Evolutionary conservation across 306 rosid species (phyloP), one percentile per base, ranked within the genome.

Genomic region (Dryas drummondii): DNA sequence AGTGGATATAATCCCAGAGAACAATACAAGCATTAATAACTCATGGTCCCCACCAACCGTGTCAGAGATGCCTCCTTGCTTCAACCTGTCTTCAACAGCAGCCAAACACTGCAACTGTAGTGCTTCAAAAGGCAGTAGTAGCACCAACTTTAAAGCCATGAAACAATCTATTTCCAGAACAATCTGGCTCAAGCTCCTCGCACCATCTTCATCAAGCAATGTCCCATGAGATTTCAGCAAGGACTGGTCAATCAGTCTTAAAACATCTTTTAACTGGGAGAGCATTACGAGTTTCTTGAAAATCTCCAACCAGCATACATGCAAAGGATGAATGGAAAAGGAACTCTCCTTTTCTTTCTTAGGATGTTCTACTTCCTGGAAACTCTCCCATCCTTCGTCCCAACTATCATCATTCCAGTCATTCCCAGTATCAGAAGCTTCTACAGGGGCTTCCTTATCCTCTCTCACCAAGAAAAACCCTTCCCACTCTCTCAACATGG

Each of bases 331-430:
- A 75, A 88, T 75, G 55, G 82, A 70, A 71, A 68, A n/a, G 50
- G 81, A 37, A 42, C 54, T 84, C 65, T 49, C 74, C 68, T 72
- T 86, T 74, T 86, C 89, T 73, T 86, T 82, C 80, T 81, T 88
- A 7, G 76, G 77, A 63, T 82, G 84, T 70, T 87, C 92, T 47
- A 74, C 69, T 69, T 89, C 97, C 85, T 90, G 97, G 63, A 94
- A 93, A 80, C 88, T 94, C 82, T 94, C 99, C 99, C 99, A 94
- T 62, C 98, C 97, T 76, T 94, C 99, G 9, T 94, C 98, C 99
- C 99, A 94, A 77, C 80, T 82, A 79, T 94, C 96, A 73, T n/a
- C 79, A 73, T 69, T 84, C 99, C 99, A 94, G 80, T 83, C 91
- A 84, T 89, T 89, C 76, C 87, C 96, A 75, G 80, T 82, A 41